phyloP scores from a whole-genome alignment of 805 yeast genomes.

The Lachancea sp. region DNA sequence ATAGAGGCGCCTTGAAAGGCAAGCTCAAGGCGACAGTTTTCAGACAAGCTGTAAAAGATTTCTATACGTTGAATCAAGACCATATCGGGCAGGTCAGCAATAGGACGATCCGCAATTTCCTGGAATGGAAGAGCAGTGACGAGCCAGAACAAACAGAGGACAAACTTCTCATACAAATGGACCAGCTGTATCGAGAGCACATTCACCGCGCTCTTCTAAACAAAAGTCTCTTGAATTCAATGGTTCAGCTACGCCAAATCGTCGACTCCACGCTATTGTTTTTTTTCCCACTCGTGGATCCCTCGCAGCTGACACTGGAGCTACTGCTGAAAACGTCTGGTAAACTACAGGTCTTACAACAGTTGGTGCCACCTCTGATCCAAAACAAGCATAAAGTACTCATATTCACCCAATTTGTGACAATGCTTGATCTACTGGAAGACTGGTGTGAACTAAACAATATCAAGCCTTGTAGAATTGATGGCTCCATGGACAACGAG shows the following conservation, averaged over 20 bases:
- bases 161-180: constrained; percentile 19
- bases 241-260: constrained; percentile 79
- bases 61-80: constrained; percentile 38
- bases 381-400: constrained; percentile 57
- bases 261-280: constrained; percentile 84
- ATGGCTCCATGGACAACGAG: constrained; percentile 64
- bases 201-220: constrained; percentile 39
- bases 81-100: constrained; percentile 29
- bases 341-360: constrained; percentile 64
- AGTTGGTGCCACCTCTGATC: constrained; percentile 49
- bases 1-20: constrained; percentile 43
- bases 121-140: constrained; percentile 33
- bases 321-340: constrained; percentile 54
- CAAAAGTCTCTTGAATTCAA: constrained; percentile 55
- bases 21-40: constrained; percentile 41
- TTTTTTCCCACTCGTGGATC: constrained; percentile 63
- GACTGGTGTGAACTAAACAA: constrained; percentile 58
- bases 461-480: constrained; percentile 53
- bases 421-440: constrained; percentile 70
- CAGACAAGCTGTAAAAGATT: constrained; percentile 46
- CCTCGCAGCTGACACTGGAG: constrained; percentile 37
- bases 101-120: constrained; percentile 37
- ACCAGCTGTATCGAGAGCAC: constrained; percentile 25
- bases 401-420: constrained; percentile 82
- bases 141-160: constrained; percentile 7